Conservation (phyloP, 495 filamentous ascomycete genomes). For the Neurospora sp. region DNA sequence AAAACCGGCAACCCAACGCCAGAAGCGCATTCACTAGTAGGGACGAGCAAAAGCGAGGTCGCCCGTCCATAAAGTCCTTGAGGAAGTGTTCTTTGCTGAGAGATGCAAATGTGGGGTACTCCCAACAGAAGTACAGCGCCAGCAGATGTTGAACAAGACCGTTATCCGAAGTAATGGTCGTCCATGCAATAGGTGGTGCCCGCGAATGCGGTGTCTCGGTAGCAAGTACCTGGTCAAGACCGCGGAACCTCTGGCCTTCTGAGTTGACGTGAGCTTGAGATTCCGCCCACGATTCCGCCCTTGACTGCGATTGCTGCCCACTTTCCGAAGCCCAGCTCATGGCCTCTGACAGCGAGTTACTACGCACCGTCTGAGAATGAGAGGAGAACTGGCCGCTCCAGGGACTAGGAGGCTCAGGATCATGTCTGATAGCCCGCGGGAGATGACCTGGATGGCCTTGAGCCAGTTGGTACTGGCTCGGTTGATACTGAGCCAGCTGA, state of each 20-base stretch:
- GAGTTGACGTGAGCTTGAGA: constrained; percentile 6
- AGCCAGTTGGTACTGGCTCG: background rate
- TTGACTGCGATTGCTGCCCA: constrained; percentile 22
- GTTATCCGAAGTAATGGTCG: constrained; percentile 46
- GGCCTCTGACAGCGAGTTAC: constrained; percentile 27
- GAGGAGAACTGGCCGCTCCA: constrained; percentile 31
- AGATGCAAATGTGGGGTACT: constrained; percentile 63
- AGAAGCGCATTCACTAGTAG: constrained; percentile 68
- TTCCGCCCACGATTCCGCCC: constrained; percentile 31
- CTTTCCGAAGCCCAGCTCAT: constrained; percentile 30
- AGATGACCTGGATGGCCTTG: background rate
- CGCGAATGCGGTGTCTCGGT: constrained; percentile 25
- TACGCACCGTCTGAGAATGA: constrained; percentile 28
- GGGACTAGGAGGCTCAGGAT: constrained; percentile 27
- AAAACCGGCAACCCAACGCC: constrained; percentile 65
- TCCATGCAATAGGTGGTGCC: constrained; percentile 43
- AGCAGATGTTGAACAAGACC: constrained; percentile 52
- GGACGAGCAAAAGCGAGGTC: constrained; percentile 55
- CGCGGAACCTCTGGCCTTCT: constrained; percentile 17
- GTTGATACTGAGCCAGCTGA: background rate
- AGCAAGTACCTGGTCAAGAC: constrained; percentile 28
- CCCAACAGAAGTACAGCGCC: constrained; percentile 71
- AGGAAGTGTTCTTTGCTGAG: constrained; percentile 66
- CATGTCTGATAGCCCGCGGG: constrained; percentile 15
- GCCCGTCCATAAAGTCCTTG: constrained; percentile 46